Percentiles rank a stretch among this genome's conserved stretches.
phyloP scores from a whole-genome alignment of 2,329 filamentous ascomycete genomes.

The Pseudocercospora musae region DNA sequence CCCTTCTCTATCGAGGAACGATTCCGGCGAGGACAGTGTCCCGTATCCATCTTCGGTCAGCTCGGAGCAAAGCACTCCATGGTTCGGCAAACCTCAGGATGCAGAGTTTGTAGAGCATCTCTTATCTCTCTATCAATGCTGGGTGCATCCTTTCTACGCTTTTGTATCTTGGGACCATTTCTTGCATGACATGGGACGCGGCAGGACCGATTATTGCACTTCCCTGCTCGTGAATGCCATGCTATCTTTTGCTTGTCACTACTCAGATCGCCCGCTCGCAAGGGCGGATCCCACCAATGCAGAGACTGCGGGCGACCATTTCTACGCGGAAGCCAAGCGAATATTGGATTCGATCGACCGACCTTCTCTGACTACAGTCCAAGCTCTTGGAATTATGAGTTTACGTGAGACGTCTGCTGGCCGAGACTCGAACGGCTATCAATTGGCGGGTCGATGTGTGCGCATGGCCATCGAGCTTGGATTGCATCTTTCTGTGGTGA shows the following conservation, averaged over 20 bases:
- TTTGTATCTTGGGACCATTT: conserved; percentile 71
- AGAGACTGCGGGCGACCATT: conserved; percentile 67
- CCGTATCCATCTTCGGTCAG: conserved; percentile 2
- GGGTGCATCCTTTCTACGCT: conserved; percentile 72
- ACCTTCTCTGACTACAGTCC: conserved; percentile 66
- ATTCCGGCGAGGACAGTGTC: conserved; percentile 18
- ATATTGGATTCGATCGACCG: conserved; percentile 58
- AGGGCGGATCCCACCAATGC: conserved; percentile 61
- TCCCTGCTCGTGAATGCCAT: conserved; percentile 41
- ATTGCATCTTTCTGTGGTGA: conserved; percentile 52
- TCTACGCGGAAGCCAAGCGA: conserved; percentile 66
- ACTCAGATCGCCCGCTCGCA: conserved; percentile 61
- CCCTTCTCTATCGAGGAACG: conserved; percentile 13
- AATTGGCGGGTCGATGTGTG: conserved; percentile 68
- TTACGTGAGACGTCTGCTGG: conserved; percentile 67
- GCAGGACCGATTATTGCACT: conserved; percentile 64
- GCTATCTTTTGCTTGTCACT: conserved; percentile 35
- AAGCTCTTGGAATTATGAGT: conserved; percentile 73
- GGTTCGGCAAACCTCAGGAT: conserved; percentile 35
- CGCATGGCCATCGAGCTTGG: conserved; percentile 70
- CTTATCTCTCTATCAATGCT: conserved; percentile 41
- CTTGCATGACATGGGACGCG: conserved; percentile 60
- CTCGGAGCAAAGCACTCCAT: conserved; percentile 18
- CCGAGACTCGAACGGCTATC: conserved; percentile 69
- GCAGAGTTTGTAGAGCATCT: conserved; percentile 37